Base-by-base conservation (phyloP, 2,329 filamentous ascomycete species). In the Penicillium sp. region DNA sequence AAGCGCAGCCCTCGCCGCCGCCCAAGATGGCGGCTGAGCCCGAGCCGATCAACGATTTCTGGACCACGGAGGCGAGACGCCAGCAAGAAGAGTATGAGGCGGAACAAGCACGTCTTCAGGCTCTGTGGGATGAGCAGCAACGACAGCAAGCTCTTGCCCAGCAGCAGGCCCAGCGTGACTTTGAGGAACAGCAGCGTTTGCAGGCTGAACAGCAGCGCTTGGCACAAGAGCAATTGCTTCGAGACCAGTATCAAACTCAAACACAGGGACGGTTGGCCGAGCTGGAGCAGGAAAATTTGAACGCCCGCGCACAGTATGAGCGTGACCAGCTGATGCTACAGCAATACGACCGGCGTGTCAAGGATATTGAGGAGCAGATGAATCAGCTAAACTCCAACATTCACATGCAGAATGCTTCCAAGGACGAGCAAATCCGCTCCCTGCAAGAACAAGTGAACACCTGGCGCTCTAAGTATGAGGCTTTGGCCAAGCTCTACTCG, bases 381-480 rank as follows among this genome's bases (percentile, higher is more conserved):
- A 68, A 74, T 31, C 85, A 94, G 50, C 74, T 96, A 35, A 85
- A 87, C 54, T 77, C 74, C 52, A 95, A 88, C 61, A 83, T 85
- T 53, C 82, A 84, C 28, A 82, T 95, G 63, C 92, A 96, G 60
- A 80, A 85, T 35, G 70, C 75, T 23, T 95, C 89, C 60, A 93
- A 89, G 61, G 92, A 98, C 56, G 92, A 96, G 52, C 90, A 96
- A 65, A 89, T 98, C 54, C 76, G 82, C 15, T 82, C 92, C 2
- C 72, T 98, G 13, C 92, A 96, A 59, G 92, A 96, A 67, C 92
- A 96, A 67, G 84, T 96, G 49, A 95, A 95, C 65, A 95, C 89
- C 0, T 98, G 92, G 92, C 78, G 92, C 41, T 84, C 85, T 35
- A 98, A 98, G 66, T 98, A 98, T 58, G 92, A 98, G 64, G 85